A percentile compares a stretch with the other conserved stretches of the same genome.
Conservation (phyloP, 352 stramenopile genomes). For the Pythium myriotylum region DNA sequence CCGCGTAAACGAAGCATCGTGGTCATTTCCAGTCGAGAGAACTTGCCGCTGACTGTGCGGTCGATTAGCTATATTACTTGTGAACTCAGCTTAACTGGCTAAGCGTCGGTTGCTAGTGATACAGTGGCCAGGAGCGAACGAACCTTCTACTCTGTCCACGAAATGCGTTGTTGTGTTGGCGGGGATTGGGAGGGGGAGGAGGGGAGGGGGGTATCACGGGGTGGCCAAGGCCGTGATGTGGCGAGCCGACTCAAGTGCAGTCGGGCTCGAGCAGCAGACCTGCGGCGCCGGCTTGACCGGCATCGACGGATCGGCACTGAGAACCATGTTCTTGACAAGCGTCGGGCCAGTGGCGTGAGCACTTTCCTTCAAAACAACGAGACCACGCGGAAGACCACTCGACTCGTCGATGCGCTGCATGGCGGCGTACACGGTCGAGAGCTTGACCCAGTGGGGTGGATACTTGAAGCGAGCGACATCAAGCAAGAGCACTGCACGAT, state of each 20-base stretch:
- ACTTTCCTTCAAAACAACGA: constrained; percentile 47
- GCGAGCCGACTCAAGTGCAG: constrained; percentile 34
- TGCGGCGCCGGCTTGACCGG: constrained; percentile 34
- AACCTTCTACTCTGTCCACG: too few relatives aligned
- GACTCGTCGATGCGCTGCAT: constrained; percentile 20
- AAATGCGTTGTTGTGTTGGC: too few relatives aligned
- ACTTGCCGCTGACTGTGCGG: too few relatives aligned
- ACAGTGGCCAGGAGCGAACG: too few relatives aligned
- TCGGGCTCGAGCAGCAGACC: constrained; percentile 34
- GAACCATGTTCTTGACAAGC: constrained; percentile 39
- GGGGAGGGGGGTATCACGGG: constrained; percentile 2
- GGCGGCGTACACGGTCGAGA: constrained; percentile 15
- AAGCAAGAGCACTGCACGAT: constrained; percentile 88
- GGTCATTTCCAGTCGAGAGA: too few relatives aligned
- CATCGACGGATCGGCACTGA: constrained; percentile 31
- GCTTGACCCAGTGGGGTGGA: constrained; percentile 56
- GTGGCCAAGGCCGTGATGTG: constrained; percentile 25
- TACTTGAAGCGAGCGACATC: constrained; percentile 98
- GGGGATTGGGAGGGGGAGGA: too few relatives aligned
- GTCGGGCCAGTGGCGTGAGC: constrained; percentile 32
- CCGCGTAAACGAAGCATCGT: too few relatives aligned
- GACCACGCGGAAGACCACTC: constrained; percentile 24
- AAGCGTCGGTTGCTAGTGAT: too few relatives aligned
- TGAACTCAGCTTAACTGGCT: too few relatives aligned
- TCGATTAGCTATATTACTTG: too few relatives aligned